Conservation (phyloP, 2,329 filamentous ascomycete species). For the Fusarium phyllophilum region DNA sequence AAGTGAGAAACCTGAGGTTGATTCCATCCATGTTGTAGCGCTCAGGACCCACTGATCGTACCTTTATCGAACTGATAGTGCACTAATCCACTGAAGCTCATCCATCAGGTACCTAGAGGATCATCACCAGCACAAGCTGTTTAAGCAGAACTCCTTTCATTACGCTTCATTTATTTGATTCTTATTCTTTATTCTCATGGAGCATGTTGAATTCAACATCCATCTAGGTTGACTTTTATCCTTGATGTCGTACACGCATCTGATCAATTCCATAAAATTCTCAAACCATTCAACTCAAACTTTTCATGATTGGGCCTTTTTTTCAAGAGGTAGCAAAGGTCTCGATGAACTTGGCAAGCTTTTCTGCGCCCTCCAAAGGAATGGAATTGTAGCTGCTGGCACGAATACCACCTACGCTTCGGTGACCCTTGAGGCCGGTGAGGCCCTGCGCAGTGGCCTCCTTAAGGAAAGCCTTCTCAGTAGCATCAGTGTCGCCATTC, state of each 20-base stretch:
- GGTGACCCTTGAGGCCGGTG: conserved; percentile 87
- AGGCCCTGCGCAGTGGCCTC: conserved; percentile 75
- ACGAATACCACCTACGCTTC: conserved; percentile 76
- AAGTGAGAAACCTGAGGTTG: conserved; percentile 8
- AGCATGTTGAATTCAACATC: conserved; percentile 40
- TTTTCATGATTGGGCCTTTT: too few relatives aligned
- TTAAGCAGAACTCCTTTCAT: neutral
- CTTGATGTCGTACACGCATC: neutral
- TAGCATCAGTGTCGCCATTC: conserved; percentile 69
- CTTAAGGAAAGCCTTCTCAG: conserved; percentile 83
- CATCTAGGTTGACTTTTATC: conserved; percentile 14
- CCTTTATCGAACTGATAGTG: neutral
- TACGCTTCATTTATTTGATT: neutral
- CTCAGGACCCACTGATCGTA: conserved; percentile 4
- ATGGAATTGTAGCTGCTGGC: conserved; percentile 93
- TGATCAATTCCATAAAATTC: neutral
- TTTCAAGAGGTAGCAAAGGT: conserved; percentile 55
- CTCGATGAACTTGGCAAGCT: conserved; percentile 71
- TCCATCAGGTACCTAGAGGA: neutral
- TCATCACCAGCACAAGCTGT: neutral
- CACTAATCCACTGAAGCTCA: neutral
- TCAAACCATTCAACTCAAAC: neutral
- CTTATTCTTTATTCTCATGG: neutral
- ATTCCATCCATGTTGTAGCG: neutral
- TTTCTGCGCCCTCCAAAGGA: conserved; percentile 71